phyloP scores from a whole-genome alignment of 495 filamentous ascomycete genomes.

The Venustampulla echinocandica region DNA sequence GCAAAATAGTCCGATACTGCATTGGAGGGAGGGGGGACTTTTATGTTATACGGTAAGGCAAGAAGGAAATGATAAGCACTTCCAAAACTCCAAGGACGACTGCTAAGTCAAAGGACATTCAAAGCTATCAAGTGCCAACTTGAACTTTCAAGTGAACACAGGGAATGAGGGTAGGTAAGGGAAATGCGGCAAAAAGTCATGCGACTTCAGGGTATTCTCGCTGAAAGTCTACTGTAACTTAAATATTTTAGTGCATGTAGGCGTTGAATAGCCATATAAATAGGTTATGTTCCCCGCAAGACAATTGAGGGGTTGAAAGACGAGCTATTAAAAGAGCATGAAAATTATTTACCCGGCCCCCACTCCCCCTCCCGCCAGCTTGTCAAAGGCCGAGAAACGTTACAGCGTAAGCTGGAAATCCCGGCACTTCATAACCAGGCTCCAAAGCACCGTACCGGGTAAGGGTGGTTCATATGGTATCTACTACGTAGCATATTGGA shows the following conservation, averaged over 20 bases:
- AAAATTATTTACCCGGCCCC: background rate
- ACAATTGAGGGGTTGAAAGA: background rate
- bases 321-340: background rate
- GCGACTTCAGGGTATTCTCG: too few relatives aligned
- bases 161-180: too few relatives aligned
- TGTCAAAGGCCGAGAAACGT: background rate
- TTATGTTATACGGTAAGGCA: background rate
- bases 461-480: background rate
- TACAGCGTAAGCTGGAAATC: background rate
- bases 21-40: background rate
- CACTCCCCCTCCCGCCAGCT: too few relatives aligned
- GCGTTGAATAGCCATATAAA: too few relatives aligned
- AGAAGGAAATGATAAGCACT: background rate
- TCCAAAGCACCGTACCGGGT: background rate
- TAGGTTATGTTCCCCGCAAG: too few relatives aligned
- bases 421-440: background rate
- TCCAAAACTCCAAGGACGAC: background rate
- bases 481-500: background rate
- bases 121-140: background rate
- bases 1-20: background rate
- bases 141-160: background rate
- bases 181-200: too few relatives aligned
- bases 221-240: too few relatives aligned
- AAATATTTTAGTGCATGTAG: too few relatives aligned
- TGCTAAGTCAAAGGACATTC: background rate